phyloP scores from a whole-genome alignment of 257 asterid species.

The Avicennia marina region DNA sequence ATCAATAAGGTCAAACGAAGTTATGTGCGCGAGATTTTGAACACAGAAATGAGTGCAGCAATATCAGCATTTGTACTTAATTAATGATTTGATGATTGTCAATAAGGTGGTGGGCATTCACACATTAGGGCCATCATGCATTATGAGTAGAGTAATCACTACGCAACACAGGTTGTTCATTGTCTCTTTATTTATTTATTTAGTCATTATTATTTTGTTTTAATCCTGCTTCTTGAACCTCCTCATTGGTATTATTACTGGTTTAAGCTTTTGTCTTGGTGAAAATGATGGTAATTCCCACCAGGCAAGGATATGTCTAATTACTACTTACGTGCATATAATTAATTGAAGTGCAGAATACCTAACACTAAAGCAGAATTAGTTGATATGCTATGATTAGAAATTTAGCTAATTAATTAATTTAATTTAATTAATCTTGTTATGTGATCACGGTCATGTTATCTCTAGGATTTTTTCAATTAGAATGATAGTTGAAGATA shows the following conservation, averaged over 20 bases:
- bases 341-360: too few relatives aligned
- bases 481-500: too few relatives aligned
- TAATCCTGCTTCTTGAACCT: not conserved
- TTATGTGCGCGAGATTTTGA: slow-evolving; percentile 17
- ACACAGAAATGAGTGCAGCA: slow-evolving; percentile 17
- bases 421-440: too few relatives aligned
- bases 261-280: not conserved
- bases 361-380: too few relatives aligned
- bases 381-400: too few relatives aligned
- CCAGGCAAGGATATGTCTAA: not conserved
- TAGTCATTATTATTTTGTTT: too few relatives aligned
- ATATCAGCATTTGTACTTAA: slow-evolving; percentile 3
- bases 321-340: too few relatives aligned
- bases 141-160: slow-evolving; percentile 21
- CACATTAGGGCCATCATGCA: slow-evolving; percentile 22
- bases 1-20: slow-evolving; percentile 20
- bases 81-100: not conserved
- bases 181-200: not conserved
- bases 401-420: too few relatives aligned
- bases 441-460: too few relatives aligned
- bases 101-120: slow-evolving; percentile 16
- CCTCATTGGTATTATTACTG: not conserved
- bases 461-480: too few relatives aligned
- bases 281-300: slow-evolving; percentile 1
- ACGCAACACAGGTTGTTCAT: not conserved